These are phyloP conservation scores for Claviceps fusiformis DNA, from an alignment of 2,329 filamentous ascomycete genomes.

Conservation along the genomic window DNA sequence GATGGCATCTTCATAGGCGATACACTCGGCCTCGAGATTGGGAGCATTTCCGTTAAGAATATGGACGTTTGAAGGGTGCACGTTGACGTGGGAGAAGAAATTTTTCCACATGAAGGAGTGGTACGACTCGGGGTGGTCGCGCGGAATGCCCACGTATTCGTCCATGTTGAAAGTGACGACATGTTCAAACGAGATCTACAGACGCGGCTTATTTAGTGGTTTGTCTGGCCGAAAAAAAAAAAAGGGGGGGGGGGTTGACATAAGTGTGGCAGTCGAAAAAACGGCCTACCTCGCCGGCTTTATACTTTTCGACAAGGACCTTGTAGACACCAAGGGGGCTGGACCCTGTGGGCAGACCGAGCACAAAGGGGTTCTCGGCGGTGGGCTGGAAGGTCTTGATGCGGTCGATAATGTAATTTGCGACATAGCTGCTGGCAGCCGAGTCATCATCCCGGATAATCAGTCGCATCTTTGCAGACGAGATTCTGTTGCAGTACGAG, in stretches of 20 bases:
- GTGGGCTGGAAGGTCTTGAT: constrained; percentile 68
- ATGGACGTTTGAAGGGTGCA: constrained; percentile 69
- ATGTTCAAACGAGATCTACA: constrained; percentile 67
- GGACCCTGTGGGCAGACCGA: constrained; percentile 73
- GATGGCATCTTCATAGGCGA: constrained; percentile 68
- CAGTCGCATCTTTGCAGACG: constrained; percentile 49
- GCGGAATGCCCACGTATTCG: constrained; percentile 73
- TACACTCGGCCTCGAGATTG: constrained; percentile 63
- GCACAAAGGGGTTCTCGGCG: constrained; percentile 59
- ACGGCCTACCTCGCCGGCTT: constrained; percentile 39
- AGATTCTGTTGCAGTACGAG: constrained; percentile 8
- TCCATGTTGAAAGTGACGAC: constrained; percentile 93
- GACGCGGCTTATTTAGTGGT: constrained; percentile 1
- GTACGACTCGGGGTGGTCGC: constrained; percentile 75
- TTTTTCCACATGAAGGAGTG: constrained; percentile 90
- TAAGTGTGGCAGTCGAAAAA: too few relatives aligned
- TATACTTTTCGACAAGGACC: constrained; percentile 57
- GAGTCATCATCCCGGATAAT: constrained; percentile 65
- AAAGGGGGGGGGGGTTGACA: too few relatives aligned
- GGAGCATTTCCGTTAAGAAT: constrained; percentile 70
- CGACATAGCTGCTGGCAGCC: constrained; percentile 60
- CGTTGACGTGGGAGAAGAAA: constrained; percentile 77
- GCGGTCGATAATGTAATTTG: constrained; percentile 69
- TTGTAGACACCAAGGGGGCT: constrained; percentile 69
- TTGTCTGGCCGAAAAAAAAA: background rate